phyloP scores from a whole-genome alignment of 805 yeast species.

The Metschnikowia kunwiensis region DNA sequence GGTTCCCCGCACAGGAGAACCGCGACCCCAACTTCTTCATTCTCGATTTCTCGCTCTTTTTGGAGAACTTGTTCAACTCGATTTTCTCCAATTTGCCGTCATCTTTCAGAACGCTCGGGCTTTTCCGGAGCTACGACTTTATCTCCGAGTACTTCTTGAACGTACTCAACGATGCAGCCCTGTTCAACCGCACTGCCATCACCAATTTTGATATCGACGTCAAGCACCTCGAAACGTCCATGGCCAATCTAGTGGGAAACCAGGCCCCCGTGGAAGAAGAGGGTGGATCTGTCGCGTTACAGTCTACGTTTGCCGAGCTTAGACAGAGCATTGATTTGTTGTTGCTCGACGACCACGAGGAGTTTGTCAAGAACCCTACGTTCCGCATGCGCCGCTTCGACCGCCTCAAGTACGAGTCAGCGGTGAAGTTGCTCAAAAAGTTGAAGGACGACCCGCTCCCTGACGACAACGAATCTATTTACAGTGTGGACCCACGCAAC shows the following conservation, averaged over 20 bases:
- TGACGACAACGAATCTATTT: constrained; percentile 12
- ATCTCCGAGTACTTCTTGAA: constrained; percentile 68
- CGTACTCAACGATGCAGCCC: constrained; percentile 52
- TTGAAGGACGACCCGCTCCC: constrained; percentile 28
- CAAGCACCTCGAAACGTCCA: constrained; percentile 62
- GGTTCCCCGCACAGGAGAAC: constrained; percentile 56
- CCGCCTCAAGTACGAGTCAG: constrained; percentile 71
- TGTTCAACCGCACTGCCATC: constrained; percentile 59
- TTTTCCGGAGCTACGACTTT: constrained; percentile 83
- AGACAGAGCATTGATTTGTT: constrained; percentile 77
- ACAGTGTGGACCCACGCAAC: constrained; percentile 9
- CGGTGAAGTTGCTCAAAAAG: constrained; percentile 57
- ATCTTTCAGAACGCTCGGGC: constrained; percentile 71
- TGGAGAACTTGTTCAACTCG: constrained; percentile 80
- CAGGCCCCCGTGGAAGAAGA: constrained; percentile 24
- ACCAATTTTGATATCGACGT: constrained; percentile 78
- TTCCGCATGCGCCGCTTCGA: constrained; percentile 56
- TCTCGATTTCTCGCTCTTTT: constrained; percentile 78
- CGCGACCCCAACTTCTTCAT: constrained; percentile 69
- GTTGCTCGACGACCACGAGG: constrained; percentile 59
- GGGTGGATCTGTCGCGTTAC: constrained; percentile 49
- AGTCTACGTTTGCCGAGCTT: constrained; percentile 72
- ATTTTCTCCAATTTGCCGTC: constrained; percentile 80
- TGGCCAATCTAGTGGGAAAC: constrained; percentile 32
- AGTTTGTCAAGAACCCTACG: constrained; percentile 51